Base-by-base conservation (phyloP, 805 yeast genomes). In the Pichia eremophila region DNA sequence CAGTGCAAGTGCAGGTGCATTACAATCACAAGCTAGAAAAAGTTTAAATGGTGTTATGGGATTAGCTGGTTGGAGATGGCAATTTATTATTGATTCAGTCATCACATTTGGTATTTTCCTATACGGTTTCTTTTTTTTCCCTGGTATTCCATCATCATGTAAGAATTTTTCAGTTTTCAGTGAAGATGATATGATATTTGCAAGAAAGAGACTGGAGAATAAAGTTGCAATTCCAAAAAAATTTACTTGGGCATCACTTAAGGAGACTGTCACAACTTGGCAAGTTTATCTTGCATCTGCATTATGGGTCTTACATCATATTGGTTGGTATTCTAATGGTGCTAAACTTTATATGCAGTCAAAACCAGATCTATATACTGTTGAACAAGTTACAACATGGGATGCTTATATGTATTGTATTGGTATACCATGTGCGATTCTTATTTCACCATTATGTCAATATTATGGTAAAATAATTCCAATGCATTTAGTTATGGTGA, bases 61-160 rank as follows among this genome's bases (percentile, higher is more conserved):
- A 5, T 46, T 57, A 15, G 55, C 54, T 75, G 77, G 79, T 29
- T 76, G 81, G 79, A 62, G 77, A 49, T 78, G 79, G 75, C 65
- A 77, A 51, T 78, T 69, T 58, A 66, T 78, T 48, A 66, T 79
- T 41, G 83, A 78, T 54, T 78, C 76, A 47, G 77, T 53, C 39
- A 35, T 56, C 22, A 52, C 62, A 0, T 40, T 56, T 22, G 59
- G 48, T 14, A 55, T 56, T 37, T 63, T 62, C 1, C 9, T 65
- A 8, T 43, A 59, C 12, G 65, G 63, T 5, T 56, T 62, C 14
- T 25, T 53, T 19, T 42, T 52, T 54, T 64, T 80, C 51, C 89
- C 88, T 10, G 88, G 87, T 43, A 81, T 85, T 18, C 87, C 88
- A 7, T 64, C 85, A 18, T 87, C 88, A 6, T 64, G 70, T 45